Evolutionary conservation across 2,329 filamentous ascomycete species (phyloP).

Genomic region (Leptographium wingfieldii): DNA sequence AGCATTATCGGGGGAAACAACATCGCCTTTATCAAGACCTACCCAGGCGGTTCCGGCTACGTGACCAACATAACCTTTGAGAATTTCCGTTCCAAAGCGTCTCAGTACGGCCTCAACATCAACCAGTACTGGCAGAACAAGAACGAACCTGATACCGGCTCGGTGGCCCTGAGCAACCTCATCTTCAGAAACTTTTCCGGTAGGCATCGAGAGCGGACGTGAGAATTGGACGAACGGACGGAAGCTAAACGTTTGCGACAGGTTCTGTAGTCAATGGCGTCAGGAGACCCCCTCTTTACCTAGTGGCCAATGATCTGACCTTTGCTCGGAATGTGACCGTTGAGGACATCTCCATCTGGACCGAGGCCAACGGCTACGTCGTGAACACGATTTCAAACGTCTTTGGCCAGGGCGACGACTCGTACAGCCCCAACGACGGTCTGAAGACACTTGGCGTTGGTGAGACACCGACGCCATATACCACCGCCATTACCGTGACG

Average conservation of each 20-base stretch:
- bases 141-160: too few species aligned
- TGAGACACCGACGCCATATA: slow-evolving; percentile 14
- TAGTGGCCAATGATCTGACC: slow-evolving; percentile 15
- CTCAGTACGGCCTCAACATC: slow-evolving; percentile 7
- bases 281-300: too few species aligned
- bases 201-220: slow-evolving; percentile 2
- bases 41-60: slow-evolving; percentile 24
- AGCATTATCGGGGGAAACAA: slow-evolving; percentile 22
- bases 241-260: neutral
- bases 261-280: too few species aligned
- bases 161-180: too few species aligned
- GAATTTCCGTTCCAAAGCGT: slow-evolving; percentile 9
- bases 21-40: slow-evolving; percentile 26
- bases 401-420: slow-evolving; percentile 20
- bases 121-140: too few species aligned
- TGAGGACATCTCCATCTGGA: slow-evolving; percentile 23
- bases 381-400: slow-evolving; percentile 23
- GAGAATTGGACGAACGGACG: neutral
- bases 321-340: slow-evolving; percentile 20
- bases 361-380: slow-evolving; percentile 13
- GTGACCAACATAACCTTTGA: slow-evolving; percentile 22
- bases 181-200: too few species aligned
- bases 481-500: slow-evolving; percentile 20
- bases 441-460: slow-evolving; percentile 6
- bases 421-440: slow-evolving; percentile 14